Conservation (phyloP, 2,329 filamentous ascomycete species). For the Chaetomium olivaceum region DNA sequence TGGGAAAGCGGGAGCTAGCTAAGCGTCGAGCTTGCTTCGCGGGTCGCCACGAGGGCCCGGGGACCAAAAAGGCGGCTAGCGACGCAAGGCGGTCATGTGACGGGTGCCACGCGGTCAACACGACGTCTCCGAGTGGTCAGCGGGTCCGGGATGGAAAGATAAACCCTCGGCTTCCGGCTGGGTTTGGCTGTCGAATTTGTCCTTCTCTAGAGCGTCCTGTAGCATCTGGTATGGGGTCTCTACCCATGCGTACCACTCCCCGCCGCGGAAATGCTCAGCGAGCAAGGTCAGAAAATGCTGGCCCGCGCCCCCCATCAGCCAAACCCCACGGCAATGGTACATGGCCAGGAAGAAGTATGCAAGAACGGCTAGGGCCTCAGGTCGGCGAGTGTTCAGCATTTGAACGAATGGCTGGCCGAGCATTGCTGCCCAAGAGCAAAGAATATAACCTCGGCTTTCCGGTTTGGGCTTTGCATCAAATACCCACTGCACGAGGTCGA, state of each 20-base stretch:
- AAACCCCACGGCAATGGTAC: constrained; percentile 39
- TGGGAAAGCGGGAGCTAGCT: constrained; percentile 2
- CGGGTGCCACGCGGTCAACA: constrained; percentile 16
- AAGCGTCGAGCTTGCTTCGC: background rate
- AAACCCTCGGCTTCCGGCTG: background rate
- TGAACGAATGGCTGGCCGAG: constrained; percentile 39
- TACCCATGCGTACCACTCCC: constrained; percentile 39
- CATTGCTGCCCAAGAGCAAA: constrained; percentile 42
- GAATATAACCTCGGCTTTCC: constrained; percentile 30
- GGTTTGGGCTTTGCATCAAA: constrained; percentile 33
- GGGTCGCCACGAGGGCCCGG: background rate
- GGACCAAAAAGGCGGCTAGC: background rate
- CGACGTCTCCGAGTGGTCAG: constrained; percentile 9
- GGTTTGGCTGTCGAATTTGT: background rate
- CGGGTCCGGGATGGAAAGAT: background rate
- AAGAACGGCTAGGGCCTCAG: constrained; percentile 45
- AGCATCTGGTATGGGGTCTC: constrained; percentile 32
- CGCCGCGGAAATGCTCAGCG: constrained; percentile 32
- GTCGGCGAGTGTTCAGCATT: constrained; percentile 39
- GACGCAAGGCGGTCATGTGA: constrained; percentile 24
- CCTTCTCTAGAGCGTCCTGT: constrained; percentile 16
- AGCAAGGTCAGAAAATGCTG: constrained; percentile 35
- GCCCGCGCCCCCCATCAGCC: constrained; percentile 40
- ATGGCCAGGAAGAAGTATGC: constrained; percentile 47
- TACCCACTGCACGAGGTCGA: constrained; percentile 37